Evolutionary conservation across 306 rosid genomes (phyloP).

Genomic region (Inga oerstediana): DNA sequence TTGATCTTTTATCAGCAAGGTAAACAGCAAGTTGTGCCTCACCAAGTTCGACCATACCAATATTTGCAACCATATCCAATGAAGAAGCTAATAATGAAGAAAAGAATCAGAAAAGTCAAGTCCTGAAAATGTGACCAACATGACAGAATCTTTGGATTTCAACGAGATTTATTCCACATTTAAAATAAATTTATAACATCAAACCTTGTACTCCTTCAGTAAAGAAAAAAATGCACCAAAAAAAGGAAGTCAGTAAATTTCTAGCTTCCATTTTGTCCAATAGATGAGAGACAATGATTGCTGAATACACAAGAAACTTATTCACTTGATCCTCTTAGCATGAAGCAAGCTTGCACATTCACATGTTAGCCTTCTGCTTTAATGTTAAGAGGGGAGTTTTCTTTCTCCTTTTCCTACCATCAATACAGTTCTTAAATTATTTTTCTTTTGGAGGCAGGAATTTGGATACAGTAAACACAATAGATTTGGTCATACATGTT

Average conservation of each 20-base stretch:
- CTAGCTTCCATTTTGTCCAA: not conserved
- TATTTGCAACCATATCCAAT: constrained; percentile 67
- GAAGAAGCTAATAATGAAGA: constrained; percentile 55
- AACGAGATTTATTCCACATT: constrained; percentile 5
- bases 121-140: constrained; percentile 2
- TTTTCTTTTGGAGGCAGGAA: not conserved
- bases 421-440: not conserved
- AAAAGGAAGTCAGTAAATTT: not conserved
- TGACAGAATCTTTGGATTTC: constrained; percentile 7
- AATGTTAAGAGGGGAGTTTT: not conserved
- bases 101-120: constrained; percentile 30
- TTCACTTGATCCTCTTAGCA: constrained; percentile 6
- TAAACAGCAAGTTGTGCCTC: constrained; percentile 64
- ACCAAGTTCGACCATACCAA: constrained; percentile 77
- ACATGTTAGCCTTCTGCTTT: not conserved
- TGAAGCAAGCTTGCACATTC: constrained; percentile 16
- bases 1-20: constrained; percentile 79
- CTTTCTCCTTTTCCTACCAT: constrained; percentile 2
- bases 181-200: constrained; percentile 5
- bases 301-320: constrained; percentile 20
- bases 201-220: not conserved
- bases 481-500: not conserved
- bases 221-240: constrained; percentile 11
- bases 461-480: not conserved
- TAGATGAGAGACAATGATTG: not conserved